Conservation (phyloP, 1,284 basidiomycete genomes). For the Wolfiporia cocos region DNA sequence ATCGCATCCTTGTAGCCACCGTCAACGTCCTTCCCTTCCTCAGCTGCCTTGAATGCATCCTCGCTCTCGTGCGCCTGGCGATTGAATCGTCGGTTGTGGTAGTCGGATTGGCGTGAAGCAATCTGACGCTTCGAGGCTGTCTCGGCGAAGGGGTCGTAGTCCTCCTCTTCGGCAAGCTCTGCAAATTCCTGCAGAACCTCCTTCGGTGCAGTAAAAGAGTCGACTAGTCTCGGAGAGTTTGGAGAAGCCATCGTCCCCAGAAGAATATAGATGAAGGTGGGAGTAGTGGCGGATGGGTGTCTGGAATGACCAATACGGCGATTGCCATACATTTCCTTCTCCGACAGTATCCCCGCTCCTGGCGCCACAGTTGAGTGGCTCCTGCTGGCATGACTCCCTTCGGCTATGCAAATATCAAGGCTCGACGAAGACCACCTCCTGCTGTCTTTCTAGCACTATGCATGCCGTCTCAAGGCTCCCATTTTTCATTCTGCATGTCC, state of each 20-base stretch:
- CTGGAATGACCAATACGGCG: too few species aligned
- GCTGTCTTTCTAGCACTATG: too few species aligned
- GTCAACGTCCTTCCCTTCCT: slow-evolving; percentile 64
- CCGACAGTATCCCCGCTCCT: too few species aligned
- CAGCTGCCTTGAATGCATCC: slow-evolving; percentile 68
- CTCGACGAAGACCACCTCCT: too few species aligned
- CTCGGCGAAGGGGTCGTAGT: slow-evolving; percentile 91
- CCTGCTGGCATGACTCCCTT: too few species aligned
- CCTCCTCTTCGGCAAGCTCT: slow-evolving; percentile 86
- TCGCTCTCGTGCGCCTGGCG: slow-evolving; percentile 73
- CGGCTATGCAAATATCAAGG: too few species aligned
- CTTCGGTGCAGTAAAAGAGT: slow-evolving; percentile 89
- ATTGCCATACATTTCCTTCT: too few species aligned
- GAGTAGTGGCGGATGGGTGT: too few species aligned
- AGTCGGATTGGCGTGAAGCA: slow-evolving; percentile 90
- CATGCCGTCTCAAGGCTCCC: too few species aligned
- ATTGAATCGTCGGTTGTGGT: slow-evolving; percentile 89
- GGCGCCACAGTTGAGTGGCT: too few species aligned
- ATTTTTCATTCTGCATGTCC: too few species aligned
- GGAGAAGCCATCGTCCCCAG: slow-evolving; percentile 36
- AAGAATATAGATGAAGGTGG: too few species aligned
- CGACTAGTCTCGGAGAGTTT: slow-evolving; percentile 47
- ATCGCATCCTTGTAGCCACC: slow-evolving; percentile 97
- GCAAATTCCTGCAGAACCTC: slow-evolving; percentile 94
- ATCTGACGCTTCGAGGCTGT: slow-evolving; percentile 92